Evolutionary conservation across 2,329 filamentous ascomycete genomes (phyloP), one percentile per base, ranked within the genome.

Genomic region (Fusarium mundagurra): DNA sequence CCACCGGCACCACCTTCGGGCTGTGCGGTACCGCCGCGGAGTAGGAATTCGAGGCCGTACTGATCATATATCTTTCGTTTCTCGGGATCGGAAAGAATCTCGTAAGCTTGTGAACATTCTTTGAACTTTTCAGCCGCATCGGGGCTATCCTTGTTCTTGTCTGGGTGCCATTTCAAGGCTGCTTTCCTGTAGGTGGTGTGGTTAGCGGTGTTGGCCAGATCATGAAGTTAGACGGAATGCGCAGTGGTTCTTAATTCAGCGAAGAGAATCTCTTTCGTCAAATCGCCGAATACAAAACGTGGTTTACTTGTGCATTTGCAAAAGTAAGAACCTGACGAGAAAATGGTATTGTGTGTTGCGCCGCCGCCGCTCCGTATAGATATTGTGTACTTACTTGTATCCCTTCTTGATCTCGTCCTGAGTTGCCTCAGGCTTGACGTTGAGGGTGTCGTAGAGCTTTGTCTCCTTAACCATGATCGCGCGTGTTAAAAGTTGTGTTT

Each of bases 371-470:
- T 47, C 39, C 44, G 20, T 29, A 44, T 59, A 78, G 31, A 31
- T 50, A 51, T 39, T 53, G 33, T 61, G 39, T 43, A 80, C 89
- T 84, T 91, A 94, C 92, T 93, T 90, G 84, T 98, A 98, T 67
- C 92, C 96, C 83, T 98, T 99, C 83, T 98, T 98, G 82, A 99
- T 97, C 75, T 98, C 96, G 81, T 98, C 96, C 84, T 97, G 94
- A 31, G 91, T 89, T 31, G 95, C 94, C 69, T 91, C 90, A 43
- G 96, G 90, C 82, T 94, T 92, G 84, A 98, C 87, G 81, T 88
- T 87, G 79, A 99, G 88, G 73, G 91, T 89, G 84, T 98, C 94
- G 88, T 99, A 99, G 73, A 98, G 92, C 85, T 97, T 98, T 61
- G 93, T 96, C 87, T 98, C 96, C 79, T 94, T 93, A 77, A 97